phyloP scores from a whole-genome alignment of 805 yeast species.

The Wickerhamiella sorbophila region DNA sequence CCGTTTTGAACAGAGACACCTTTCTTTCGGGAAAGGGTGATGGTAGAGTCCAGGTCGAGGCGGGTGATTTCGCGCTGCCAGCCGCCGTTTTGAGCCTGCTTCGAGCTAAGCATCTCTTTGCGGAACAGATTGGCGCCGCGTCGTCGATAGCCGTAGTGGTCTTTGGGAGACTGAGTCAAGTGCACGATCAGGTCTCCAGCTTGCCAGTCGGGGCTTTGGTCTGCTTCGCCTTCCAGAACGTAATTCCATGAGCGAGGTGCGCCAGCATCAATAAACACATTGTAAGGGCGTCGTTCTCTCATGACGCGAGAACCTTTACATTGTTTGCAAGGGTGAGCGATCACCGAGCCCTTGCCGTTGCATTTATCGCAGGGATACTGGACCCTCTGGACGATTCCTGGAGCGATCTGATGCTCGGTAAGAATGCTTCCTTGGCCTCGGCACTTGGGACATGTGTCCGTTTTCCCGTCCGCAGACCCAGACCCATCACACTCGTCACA shows the following conservation, averaged over 20 bases:
- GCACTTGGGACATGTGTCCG: conserved; percentile 53
- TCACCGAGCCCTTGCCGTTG: conserved; percentile 58
- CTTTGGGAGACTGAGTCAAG: conserved; percentile 37
- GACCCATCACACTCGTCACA: conserved; percentile 72
- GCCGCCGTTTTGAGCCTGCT: conserved; percentile 64
- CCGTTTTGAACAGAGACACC: conserved; percentile 49
- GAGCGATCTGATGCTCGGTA: conserved; percentile 63
- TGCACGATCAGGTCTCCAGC: conserved; percentile 69
- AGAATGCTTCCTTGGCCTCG: conserved; percentile 58
- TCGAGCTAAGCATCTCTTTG: conserved; percentile 57
- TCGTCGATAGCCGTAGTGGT: conserved; percentile 74
- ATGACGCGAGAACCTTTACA: conserved; percentile 63
- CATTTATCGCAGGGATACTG: conserved; percentile 71
- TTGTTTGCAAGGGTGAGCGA: conserved; percentile 45
- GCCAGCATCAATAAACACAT: conserved; percentile 57
- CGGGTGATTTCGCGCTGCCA: conserved; percentile 61
- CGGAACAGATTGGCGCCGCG: conserved; percentile 61
- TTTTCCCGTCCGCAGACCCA: conserved; percentile 70
- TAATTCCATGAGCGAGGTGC: conserved; percentile 44
- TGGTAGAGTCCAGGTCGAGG: conserved; percentile 44
- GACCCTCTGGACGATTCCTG: conserved; percentile 79
- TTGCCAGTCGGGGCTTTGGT: conserved; percentile 64
- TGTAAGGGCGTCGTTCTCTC: conserved; percentile 41
- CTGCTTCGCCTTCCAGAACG: conserved; percentile 61
- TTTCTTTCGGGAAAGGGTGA: conserved; percentile 34